Evolutionary conservation across 306 rosid species (phyloP).

Genomic region (Fagus crenata): DNA sequence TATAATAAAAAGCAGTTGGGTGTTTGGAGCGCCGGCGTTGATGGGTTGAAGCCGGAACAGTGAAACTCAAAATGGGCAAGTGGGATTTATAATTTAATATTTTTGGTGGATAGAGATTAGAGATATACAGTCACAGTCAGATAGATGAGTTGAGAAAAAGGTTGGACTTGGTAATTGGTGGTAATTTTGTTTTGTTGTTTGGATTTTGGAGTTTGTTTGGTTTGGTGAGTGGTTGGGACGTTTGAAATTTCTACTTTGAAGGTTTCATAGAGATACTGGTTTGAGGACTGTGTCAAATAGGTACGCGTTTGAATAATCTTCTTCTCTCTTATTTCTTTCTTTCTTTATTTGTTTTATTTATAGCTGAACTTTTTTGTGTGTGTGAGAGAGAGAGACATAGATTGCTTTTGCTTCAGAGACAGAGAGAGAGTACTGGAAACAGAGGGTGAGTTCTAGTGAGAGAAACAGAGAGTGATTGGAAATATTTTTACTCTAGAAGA

Average conservation of each 20-base stretch:
- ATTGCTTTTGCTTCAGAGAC: no score
- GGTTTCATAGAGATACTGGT: constrained; percentile 37
- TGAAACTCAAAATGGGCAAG: no score
- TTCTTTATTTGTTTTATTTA: constrained; percentile 23
- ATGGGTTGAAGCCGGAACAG: constrained; percentile 4
- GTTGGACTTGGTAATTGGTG: constrained; percentile 40
- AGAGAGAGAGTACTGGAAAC: no score
- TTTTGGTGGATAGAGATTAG: constrained; percentile 4
- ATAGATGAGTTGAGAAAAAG: background rate
- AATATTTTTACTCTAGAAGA: no score
- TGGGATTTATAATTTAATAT: no score
- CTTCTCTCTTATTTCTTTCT: constrained; percentile 9
- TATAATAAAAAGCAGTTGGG: background rate
- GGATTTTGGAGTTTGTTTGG: constrained; percentile 2
- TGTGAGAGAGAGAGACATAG: background rate
- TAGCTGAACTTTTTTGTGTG: background rate
- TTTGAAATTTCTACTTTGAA: constrained; percentile 23
- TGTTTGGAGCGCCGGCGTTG: constrained; percentile 41
- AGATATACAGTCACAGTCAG: no score
- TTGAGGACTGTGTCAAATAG: constrained; percentile 38
- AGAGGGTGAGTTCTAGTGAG: no score
- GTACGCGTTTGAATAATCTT: constrained; percentile 38
- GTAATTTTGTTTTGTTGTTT: no score
- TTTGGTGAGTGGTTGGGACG: constrained; percentile 3
- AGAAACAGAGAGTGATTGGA: no score